Evolutionary conservation across 768 basidiomycete species (phyloP).

Genomic region (Phylloporus rhodoxanthus): DNA sequence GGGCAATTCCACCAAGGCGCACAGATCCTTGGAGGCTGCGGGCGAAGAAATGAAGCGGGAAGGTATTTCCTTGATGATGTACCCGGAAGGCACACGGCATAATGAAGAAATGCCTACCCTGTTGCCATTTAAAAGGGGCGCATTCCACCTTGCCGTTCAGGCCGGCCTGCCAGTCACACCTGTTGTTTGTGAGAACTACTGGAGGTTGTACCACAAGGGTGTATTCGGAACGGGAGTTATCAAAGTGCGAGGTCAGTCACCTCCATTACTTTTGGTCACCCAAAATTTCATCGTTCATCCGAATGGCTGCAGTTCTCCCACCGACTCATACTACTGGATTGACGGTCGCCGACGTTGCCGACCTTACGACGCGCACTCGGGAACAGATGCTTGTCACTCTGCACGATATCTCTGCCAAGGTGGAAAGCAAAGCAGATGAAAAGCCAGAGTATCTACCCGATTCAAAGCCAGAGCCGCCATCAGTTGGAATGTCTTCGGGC

Average conservation of each 20-base stretch:
- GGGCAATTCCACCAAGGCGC: slow-evolving; percentile 67
- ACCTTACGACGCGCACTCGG: slow-evolving; percentile 61
- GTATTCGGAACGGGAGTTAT: slow-evolving; percentile 72
- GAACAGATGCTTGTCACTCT: slow-evolving; percentile 76
- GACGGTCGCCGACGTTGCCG: slow-evolving; percentile 61
- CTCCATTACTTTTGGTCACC: background rate
- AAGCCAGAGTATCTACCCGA: slow-evolving; percentile 11
- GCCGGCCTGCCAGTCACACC: slow-evolving; percentile 88
- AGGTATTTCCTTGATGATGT: slow-evolving; percentile 83
- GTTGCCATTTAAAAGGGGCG: slow-evolving; percentile 94
- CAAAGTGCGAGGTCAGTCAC: slow-evolving; percentile 61
- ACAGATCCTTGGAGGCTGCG: slow-evolving; percentile 70
- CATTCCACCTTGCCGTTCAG: slow-evolving; percentile 92
- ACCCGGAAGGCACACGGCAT: slow-evolving; percentile 92
- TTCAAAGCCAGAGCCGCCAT: slow-evolving; percentile 21
- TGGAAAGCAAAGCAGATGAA: slow-evolving; percentile 26
- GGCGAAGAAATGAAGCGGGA: slow-evolving; percentile 69
- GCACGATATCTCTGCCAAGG: slow-evolving; percentile 65
- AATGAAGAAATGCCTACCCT: slow-evolving; percentile 58
- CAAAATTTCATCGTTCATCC: slow-evolving; percentile 1
- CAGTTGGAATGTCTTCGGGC: slow-evolving; percentile 3
- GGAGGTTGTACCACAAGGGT: slow-evolving; percentile 73
- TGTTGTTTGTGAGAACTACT: slow-evolving; percentile 91
- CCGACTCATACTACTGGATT: slow-evolving; percentile 75
- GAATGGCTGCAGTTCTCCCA: slow-evolving; percentile 64